These are phyloP conservation scores for Nicotiana rustica DNA, from an alignment of 305 asterid genomes.

Conservation along the genomic window DNA sequence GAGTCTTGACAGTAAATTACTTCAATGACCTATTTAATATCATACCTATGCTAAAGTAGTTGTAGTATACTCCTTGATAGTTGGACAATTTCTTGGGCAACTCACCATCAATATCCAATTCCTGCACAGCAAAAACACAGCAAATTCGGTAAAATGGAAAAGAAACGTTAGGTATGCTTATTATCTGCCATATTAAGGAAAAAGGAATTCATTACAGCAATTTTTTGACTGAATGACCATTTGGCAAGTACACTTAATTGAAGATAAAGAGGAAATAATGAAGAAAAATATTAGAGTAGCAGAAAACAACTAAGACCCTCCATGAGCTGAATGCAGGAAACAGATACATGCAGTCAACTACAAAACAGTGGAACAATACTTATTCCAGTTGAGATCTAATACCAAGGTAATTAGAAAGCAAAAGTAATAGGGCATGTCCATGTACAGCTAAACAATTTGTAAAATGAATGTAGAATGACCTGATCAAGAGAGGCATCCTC, in stretches of 20 bases:
- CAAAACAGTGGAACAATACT: constrained; percentile 19
- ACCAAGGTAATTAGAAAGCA: constrained; percentile 5
- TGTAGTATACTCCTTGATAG: constrained; percentile 90
- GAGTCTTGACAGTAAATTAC: constrained; percentile 7
- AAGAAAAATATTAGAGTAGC: not conserved
- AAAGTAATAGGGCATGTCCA: constrained; percentile 11
- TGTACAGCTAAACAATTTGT: constrained; percentile 2
- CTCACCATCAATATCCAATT: constrained; percentile 74
- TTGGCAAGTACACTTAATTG: not conserved
- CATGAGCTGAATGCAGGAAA: constrained; percentile 16
- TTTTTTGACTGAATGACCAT: not conserved
- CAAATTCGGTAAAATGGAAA: constrained; percentile 2
- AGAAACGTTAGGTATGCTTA: constrained; percentile 1
- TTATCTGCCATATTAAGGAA: not conserved
- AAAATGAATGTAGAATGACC: constrained; percentile 52
- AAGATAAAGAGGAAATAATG: not conserved
- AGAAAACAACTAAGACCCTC: constrained; percentile 9
- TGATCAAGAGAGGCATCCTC: constrained; percentile 82
- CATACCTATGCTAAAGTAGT: constrained; percentile 95
- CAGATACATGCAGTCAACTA: not conserved
- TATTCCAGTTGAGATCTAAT: constrained; percentile 4
- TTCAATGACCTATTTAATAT: not conserved
- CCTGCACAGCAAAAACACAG: constrained; percentile 52
- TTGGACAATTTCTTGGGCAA: constrained; percentile 72
- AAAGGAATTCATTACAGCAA: constrained; percentile 9